Conservation (phyloP, 2,329 filamentous ascomycete species). For the Penicillium aurantiogriseum region DNA sequence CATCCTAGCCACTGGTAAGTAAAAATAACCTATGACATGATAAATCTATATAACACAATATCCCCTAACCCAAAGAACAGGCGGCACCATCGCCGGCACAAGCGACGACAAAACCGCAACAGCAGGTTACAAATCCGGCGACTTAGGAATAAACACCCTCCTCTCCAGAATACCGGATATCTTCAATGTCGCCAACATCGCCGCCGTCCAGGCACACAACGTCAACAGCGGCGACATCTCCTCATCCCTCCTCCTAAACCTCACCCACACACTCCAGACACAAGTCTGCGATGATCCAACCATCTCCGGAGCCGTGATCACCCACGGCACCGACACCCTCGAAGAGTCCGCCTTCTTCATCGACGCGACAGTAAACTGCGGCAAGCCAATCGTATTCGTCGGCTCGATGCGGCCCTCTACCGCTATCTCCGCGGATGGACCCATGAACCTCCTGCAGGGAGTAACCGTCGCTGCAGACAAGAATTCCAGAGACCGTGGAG, state of each 20-base stretch:
- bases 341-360: conserved; percentile 65
- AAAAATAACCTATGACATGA: neutral
- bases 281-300: conserved; percentile 11
- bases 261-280: conserved; percentile 19
- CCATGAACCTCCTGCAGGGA: conserved; percentile 61
- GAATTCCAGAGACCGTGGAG: conserved; percentile 51
- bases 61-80: conserved; percentile 5
- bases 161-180: conserved; percentile 28
- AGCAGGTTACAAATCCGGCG: conserved; percentile 27
- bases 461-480: conserved; percentile 55
- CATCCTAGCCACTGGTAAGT: conserved; percentile 24
- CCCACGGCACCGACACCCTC: conserved; percentile 65
- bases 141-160: conserved; percentile 24
- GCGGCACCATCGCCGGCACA: conserved; percentile 29
- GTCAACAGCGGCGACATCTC: conserved; percentile 28
- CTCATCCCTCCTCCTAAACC: conserved; percentile 23
- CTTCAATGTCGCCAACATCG: conserved; percentile 28
- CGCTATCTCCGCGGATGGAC: conserved; percentile 62
- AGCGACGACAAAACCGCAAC: conserved; percentile 27
- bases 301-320: conserved; percentile 40
- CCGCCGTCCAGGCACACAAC: conserved; percentile 29
- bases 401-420: conserved; percentile 64
- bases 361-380: conserved; percentile 55
- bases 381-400: conserved; percentile 60
- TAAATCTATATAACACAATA: neutral